Evolutionary conservation across 176 grass and related monocot genomes (phyloP), one percentile per base, ranked within the genome.

Genomic region (Cenchrus americanus): DNA sequence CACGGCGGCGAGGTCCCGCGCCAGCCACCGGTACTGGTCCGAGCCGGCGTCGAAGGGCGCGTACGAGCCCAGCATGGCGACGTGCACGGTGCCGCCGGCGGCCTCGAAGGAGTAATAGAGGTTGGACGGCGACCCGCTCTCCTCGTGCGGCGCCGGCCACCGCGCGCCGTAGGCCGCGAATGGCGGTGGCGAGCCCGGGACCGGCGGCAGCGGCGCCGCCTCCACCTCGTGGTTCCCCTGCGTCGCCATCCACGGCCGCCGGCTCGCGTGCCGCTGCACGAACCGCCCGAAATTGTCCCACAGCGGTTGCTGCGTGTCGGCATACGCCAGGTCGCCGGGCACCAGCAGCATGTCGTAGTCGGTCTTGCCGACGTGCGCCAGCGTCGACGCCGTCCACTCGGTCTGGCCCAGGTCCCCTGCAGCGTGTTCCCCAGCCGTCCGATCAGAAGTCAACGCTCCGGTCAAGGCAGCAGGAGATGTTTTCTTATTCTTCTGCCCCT

Each of bases 161-260:
- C 93, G 85, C 21, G 76, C n/a, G 63, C 76, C 79, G 89, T 95
- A 98, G 2, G 96, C 91, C 0, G 76, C 15, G 82, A 98, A 98
- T 21, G 91, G 91, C 2, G 17, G 15, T 22, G 79, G 89, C 69
- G 55, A 14, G 40, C 86, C 64, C 13, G 80, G 80, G 34, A 95
- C 24, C 19, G 48, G 48, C 19, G 55, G 61, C n/a, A 40, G 14
- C 1, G 66, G 76, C 62, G 72, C 73, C 44, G 96, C 71, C 66
- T 98, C 96, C 40, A 92, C 89, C 76, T 98, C 96, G 55, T 98
- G 96, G 89, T 98, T 98, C 55, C 96, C 96, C 55, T 90, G 73
- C 14, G 93, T 95, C 42, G 87, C 96, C 96, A 95, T 98, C 92
- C 96, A 98, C 65, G 96, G 93, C 17, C 96, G 87, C 62, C 62